Base-by-base conservation (phyloP, 768 basidiomycete species). In the Nidularia sp. region DNA sequence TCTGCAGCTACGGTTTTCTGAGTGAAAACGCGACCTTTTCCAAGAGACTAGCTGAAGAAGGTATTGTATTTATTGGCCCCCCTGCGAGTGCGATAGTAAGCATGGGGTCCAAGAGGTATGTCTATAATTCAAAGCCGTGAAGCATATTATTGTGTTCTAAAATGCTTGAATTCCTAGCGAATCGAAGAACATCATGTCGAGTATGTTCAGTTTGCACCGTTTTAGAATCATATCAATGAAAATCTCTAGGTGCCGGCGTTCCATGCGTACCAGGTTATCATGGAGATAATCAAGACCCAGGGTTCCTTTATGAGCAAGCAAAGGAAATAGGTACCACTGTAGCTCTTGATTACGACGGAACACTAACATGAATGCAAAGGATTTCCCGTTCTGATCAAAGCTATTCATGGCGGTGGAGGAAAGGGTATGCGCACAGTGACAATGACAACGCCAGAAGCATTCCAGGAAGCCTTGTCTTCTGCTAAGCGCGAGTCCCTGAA, bases 201-300 rank as follows among this genome's bases (percentile, higher is more conserved):
- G 88, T 89, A 70, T 39, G 78, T 56, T 42, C 3, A 12, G 45
- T 43, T 15, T 39, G 33, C 10, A 49, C 34, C 43, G 43, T 42
- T 35, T 36, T 12, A 53, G 6, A 15, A 22, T 7, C n/a, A 34
- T 50, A 31, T 59, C 48, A 58, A 39, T 54, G 49, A 45, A 33
- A n/a, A 31, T 35, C 53, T 35, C 3, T 58, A 90, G 90, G 81
- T 58, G 94, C 94, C 52, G 85, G 86, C 0, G 94, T 98, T 1
- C 93, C 93, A 1, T 94, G 93, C 63, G 89, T 98, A 4, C 94
- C 95, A 43, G 94, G 94, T 0, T 98, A 96, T 71, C 94, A 98
- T 57, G 92, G 91, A 25, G 67, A 77, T 3, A 82, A 90, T 42
- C 94, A 97, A 71, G 81, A 88, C 55, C 81, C 84, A 1, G 64